Percentiles rank a stretch among this genome's conserved stretches.
Conservation (phyloP, 192 early-diverging fungal species). For the Linnemannia zychae region DNA sequence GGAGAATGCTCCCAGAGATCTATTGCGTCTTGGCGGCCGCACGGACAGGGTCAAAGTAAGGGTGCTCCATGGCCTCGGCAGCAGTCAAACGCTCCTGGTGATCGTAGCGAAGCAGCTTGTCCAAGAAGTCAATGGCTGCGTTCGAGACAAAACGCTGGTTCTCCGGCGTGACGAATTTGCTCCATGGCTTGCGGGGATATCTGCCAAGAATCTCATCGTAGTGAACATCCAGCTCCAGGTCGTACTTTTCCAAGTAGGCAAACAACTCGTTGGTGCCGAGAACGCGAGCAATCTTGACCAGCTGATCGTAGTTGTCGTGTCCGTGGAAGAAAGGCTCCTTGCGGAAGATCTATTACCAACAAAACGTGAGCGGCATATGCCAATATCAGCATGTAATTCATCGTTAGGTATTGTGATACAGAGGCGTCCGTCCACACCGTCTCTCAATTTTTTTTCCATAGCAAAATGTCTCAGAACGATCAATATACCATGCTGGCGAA, state of each 20-base stretch:
- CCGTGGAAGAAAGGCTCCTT: constrained; percentile 99
- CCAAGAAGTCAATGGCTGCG: constrained; percentile 94
- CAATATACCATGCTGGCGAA: constrained; percentile 95
- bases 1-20: constrained; percentile 8
- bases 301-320: constrained; percentile 98
- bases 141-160: constrained; percentile 89
- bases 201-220: constrained; percentile 96
- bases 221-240: constrained; percentile 89
- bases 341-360: constrained; percentile 88
- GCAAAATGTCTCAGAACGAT: constrained; percentile 80
- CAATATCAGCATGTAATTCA: not conserved
- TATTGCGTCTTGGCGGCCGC: constrained; percentile 58
- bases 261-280: constrained; percentile 96
- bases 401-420: not conserved
- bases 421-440: not conserved
- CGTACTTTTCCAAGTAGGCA: constrained; percentile 95
- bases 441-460: constrained; percentile 71
- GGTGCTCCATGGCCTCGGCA: constrained; percentile 90
- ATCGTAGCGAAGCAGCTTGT: constrained; percentile 92
- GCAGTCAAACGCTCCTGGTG: constrained; percentile 90
- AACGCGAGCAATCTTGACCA: constrained; percentile 98
- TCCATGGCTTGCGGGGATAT: constrained; percentile 92
- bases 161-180: constrained; percentile 86
- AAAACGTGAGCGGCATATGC: not conserved
- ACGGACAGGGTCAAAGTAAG: constrained; percentile 79